Conservation (phyloP, 371 early-diverging fungal species). For the Agmasoma carcini region DNA sequence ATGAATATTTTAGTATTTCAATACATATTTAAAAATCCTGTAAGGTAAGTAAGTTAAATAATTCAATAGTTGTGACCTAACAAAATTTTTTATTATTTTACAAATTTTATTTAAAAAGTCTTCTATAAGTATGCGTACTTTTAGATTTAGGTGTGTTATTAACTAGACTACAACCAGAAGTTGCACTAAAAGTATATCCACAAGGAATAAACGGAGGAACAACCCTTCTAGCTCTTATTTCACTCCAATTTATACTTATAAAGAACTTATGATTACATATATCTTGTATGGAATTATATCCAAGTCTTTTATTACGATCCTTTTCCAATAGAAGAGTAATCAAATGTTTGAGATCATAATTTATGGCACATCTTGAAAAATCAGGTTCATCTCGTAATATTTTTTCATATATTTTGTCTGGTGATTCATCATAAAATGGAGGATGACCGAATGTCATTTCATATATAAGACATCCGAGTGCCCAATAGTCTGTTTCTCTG, state of each 20-base stretch:
- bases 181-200: neutral
- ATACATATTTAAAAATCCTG: too few relatives aligned
- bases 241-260: constrained; percentile 65
- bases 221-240: constrained; percentile 63
- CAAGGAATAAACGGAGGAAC: constrained; percentile 70
- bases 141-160: neutral
- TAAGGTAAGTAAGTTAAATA: too few relatives aligned
- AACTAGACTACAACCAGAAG: neutral
- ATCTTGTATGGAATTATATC: constrained; percentile 58
- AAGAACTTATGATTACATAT: constrained; percentile 70
- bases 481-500: constrained; percentile 83
- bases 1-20: too few relatives aligned
- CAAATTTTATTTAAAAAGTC: constrained; percentile 3
- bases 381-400: constrained; percentile 28
- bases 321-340: constrained; percentile 58
- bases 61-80: too few relatives aligned
- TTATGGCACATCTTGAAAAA: constrained; percentile 64
- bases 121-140: neutral
- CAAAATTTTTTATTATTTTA: too few relatives aligned
- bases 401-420: constrained; percentile 45
- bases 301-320: constrained; percentile 61
- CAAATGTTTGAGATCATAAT: constrained; percentile 57
- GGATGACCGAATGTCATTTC: constrained; percentile 81
- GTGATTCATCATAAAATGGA: constrained; percentile 59
- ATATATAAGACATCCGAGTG: constrained; percentile 77